A percentile compares a stretch with the other conserved stretches of the same genome.
Evolutionary conservation across 345 rosid genomes (phyloP).

Genomic region (Sonneratia caseolaris): DNA sequence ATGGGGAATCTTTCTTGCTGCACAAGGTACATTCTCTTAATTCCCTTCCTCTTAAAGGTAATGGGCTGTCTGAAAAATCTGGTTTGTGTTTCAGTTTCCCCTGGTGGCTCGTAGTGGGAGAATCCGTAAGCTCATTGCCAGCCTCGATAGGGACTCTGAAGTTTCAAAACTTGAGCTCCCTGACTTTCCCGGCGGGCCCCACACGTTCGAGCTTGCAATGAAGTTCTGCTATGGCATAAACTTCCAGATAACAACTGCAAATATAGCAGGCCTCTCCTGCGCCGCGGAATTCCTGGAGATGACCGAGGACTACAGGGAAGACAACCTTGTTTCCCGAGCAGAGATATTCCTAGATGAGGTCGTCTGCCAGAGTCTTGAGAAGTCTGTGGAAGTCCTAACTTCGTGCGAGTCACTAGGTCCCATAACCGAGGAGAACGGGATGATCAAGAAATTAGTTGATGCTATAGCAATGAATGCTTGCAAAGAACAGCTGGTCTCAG

Average conservation of each 20-base stretch:
- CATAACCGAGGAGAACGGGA: conserved; percentile 40
- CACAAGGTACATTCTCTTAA: conserved; percentile 46
- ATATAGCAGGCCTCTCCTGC: conserved; percentile 58
- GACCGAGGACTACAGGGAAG: conserved; percentile 68
- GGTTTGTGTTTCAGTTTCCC: conserved; percentile 51
- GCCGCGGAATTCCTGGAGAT: conserved; percentile 74
- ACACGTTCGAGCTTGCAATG: conserved; percentile 73
- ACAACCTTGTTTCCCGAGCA: conserved; percentile 51
- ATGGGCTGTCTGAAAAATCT: not conserved
- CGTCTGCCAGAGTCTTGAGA: conserved; percentile 49
- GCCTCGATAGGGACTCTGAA: conserved; percentile 35
- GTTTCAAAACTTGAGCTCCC: conserved; percentile 45
- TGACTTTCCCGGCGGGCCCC: conserved; percentile 64
- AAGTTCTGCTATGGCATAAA: conserved; percentile 84
- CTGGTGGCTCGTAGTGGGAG: conserved; percentile 76
- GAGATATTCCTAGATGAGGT: conserved; percentile 50
- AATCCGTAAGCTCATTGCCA: conserved; percentile 57
- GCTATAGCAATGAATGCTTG: conserved; percentile 69
- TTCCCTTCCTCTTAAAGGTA: not conserved
- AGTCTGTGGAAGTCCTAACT: conserved; percentile 54
- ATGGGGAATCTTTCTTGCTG: conserved; percentile 71
- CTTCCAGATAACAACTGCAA: conserved; percentile 66
- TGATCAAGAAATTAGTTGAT: conserved; percentile 51
- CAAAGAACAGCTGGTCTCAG: conserved; percentile 63
- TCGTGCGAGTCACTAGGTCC: conserved; percentile 39